These are phyloP conservation scores for Populus pruinosa DNA, from an alignment of 345 rosid genomes.

Conservation along the genomic window DNA sequence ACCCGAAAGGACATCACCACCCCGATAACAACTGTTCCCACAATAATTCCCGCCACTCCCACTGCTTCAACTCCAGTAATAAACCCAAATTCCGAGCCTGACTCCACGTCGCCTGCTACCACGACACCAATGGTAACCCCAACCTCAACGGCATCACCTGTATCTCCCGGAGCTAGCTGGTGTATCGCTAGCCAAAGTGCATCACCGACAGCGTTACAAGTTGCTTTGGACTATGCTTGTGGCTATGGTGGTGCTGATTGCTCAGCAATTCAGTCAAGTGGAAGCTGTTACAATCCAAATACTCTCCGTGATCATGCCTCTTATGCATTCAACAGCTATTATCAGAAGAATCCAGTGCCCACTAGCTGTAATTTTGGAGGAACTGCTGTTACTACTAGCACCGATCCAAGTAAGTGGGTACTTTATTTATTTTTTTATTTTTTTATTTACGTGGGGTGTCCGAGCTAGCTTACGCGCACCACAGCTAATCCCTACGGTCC, in stretches of 20 bases:
- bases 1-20: constrained; percentile 51
- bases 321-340: constrained; percentile 72
- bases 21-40: constrained; percentile 60
- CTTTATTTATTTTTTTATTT: too few relatives aligned
- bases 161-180: constrained; percentile 57
- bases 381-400: constrained; percentile 68
- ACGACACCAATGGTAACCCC: constrained; percentile 29
- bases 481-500: too few relatives aligned
- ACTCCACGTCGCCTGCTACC: constrained; percentile 30
- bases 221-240: constrained; percentile 84
- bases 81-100: constrained; percentile 40
- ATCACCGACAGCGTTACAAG: constrained; percentile 57
- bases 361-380: constrained; percentile 85
- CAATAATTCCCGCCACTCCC: constrained; percentile 31
- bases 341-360: constrained; percentile 67
- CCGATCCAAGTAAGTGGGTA: constrained; percentile 70
- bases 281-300: constrained; percentile 61
- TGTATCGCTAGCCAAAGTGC: constrained; percentile 77
- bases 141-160: constrained; percentile 16
- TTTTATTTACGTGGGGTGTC: too few relatives aligned
- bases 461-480: too few relatives aligned
- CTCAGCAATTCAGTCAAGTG: constrained; percentile 54
- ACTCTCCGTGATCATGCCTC: constrained; percentile 69
- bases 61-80: constrained; percentile 31
- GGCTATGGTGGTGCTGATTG: constrained; percentile 83